phyloP scores from a whole-genome alignment of 495 filamentous ascomycete genomes.

The Xeromyces bisporus region DNA sequence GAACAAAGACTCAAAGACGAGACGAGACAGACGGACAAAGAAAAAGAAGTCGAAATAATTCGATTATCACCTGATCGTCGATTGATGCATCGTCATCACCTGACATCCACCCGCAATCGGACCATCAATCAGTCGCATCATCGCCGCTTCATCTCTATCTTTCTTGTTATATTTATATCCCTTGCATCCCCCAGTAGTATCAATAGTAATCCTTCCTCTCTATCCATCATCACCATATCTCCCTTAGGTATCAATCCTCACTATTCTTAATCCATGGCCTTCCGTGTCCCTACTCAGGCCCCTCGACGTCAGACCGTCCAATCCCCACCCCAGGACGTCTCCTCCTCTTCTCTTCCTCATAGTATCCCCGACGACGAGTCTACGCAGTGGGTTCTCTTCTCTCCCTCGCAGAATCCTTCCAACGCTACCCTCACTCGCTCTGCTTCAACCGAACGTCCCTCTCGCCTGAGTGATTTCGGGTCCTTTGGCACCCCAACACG shows the following conservation, averaged over 20 bases:
- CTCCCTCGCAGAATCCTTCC: conserved; percentile 46
- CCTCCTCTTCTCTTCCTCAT: conserved; percentile 20
- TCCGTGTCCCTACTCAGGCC: conserved; percentile 57
- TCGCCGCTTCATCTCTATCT: background rate
- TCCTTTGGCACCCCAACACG: conserved; percentile 51
- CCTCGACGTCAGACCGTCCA: conserved; percentile 41
- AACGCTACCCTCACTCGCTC: conserved; percentile 48
- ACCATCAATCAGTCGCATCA: background rate
- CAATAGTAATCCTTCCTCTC: background rate
- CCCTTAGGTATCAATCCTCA: conserved; percentile 2
- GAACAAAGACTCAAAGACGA: too few relatives aligned
- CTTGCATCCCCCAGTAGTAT: background rate
- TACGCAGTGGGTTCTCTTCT: conserved; percentile 94
- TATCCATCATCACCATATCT: conserved; percentile 1
- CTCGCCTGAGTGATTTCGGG: conserved; percentile 70
- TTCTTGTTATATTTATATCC: background rate
- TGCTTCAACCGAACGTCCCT: conserved; percentile 53
- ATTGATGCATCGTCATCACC: conserved; percentile 4
- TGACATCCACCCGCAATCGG: too few relatives aligned
- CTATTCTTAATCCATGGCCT: conserved; percentile 47
- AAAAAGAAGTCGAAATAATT: too few relatives aligned
- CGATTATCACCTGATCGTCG: too few relatives aligned
- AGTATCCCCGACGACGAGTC: conserved; percentile 45
- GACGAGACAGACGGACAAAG: too few relatives aligned
- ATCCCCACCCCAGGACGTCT: conserved; percentile 21